Conservation (phyloP, 2,329 filamentous ascomycete genomes). For the Apiospora pterosperma region DNA sequence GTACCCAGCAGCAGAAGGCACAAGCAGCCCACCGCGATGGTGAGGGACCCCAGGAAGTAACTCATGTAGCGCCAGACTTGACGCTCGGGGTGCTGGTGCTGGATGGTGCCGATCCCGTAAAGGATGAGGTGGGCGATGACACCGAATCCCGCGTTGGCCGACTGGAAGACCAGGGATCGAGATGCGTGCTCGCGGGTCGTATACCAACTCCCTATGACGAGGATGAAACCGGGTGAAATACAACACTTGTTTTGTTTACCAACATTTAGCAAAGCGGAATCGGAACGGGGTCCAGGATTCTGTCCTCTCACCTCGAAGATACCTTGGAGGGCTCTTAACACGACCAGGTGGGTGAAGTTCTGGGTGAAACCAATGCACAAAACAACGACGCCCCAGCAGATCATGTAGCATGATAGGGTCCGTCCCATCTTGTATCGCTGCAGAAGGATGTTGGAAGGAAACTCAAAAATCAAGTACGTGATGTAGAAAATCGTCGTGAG, state of each 20-base stretch:
- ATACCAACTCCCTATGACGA: conserved; percentile 34
- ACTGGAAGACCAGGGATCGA: conserved; percentile 32
- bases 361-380: conserved; percentile 34
- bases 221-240: conserved; percentile 35
- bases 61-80: conserved; percentile 36
- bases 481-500: conserved; percentile 30
- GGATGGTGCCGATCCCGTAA: conserved; percentile 32
- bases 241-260: conserved; percentile 22
- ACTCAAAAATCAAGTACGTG: conserved; percentile 28
- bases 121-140: conserved; percentile 32
- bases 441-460: conserved; percentile 28
- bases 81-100: conserved; percentile 23
- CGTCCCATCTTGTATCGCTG: conserved; percentile 28
- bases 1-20: conserved; percentile 33
- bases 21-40: conserved; percentile 27
- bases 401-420: conserved; percentile 28
- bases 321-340: conserved; percentile 33
- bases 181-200: conserved; percentile 34
- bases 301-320: conserved; percentile 27
- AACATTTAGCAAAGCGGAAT: not conserved
- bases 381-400: conserved; percentile 31
- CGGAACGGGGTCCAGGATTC: not conserved
- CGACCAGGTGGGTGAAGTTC: conserved; percentile 34
- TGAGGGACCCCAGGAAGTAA: conserved; percentile 33
- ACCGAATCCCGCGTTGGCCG: conserved; percentile 34